phyloP scores from a whole-genome alignment of 495 filamentous ascomycete species.

The Daldinia caldariorum region DNA sequence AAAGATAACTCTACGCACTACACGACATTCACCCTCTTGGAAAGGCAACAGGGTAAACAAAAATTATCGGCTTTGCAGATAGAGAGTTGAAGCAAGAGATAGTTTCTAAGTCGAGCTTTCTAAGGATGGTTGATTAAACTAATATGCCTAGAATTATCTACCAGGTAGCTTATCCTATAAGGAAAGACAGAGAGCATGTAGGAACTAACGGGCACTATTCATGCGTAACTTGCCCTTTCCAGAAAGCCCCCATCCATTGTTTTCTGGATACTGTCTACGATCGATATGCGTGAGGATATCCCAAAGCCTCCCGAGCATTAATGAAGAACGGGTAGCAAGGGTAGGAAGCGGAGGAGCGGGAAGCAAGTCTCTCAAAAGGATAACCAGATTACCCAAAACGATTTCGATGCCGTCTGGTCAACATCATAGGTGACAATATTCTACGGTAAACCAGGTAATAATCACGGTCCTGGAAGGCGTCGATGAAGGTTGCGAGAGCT shows the following conservation, averaged over 20 bases:
- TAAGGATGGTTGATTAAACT: not conserved
- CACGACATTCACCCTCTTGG: conserved; percentile 5
- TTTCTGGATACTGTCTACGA: conserved; percentile 23
- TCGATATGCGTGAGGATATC: conserved; percentile 25
- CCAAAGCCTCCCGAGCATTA: conserved; percentile 22
- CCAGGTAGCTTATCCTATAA: not conserved
- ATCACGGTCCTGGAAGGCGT: conserved; percentile 4
- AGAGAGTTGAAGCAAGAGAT: conserved; percentile 4
- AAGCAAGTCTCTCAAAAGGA: conserved; percentile 47
- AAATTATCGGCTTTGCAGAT: conserved; percentile 3
- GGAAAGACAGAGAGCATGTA: conserved; percentile 6
- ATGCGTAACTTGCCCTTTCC: conserved; percentile 23
- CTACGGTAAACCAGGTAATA: conserved; percentile 1
- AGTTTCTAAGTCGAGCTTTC: not conserved
- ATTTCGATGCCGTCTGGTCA: conserved; percentile 27
- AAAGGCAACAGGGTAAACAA: conserved; percentile 4
- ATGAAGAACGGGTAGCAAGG: conserved; percentile 46
- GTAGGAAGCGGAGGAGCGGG: conserved; percentile 46
- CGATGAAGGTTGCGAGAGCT: conserved; percentile 18
- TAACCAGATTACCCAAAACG: conserved; percentile 34
- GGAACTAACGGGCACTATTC: conserved; percentile 35
- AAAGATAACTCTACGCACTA: conserved; percentile 6
- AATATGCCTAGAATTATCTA: not conserved
- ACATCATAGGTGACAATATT: conserved; percentile 11
- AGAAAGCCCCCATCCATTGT: conserved; percentile 30